Evolutionary conservation across 345 rosid species (phyloP).

Genomic region (Eutrema heterophyllum): DNA sequence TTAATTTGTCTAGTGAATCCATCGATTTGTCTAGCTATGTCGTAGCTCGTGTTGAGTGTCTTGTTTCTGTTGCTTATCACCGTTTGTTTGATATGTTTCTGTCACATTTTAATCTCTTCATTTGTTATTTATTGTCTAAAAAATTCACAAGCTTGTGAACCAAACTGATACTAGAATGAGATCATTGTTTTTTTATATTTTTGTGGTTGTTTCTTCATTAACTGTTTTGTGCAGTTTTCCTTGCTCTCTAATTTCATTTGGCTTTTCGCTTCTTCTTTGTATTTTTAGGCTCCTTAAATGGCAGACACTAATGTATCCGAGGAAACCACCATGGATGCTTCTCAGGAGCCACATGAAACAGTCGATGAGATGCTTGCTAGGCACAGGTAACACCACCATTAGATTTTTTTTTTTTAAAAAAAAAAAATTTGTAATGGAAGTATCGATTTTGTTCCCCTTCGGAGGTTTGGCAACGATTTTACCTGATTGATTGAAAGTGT

Average conservation of each 20-base stretch:
- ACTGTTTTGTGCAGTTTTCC: background rate
- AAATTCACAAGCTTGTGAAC: background rate
- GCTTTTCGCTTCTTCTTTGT: background rate
- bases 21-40: background rate
- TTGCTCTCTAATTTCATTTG: background rate
- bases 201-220: background rate
- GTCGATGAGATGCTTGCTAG: slow-evolving; percentile 35
- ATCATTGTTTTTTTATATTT: background rate
- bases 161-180: background rate
- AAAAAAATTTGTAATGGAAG: background rate
- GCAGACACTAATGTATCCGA: slow-evolving; percentile 33
- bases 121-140: background rate
- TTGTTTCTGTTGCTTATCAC: background rate
- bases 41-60: background rate
- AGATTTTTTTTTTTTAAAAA: background rate
- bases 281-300: slow-evolving; percentile 31
- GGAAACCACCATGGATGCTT: slow-evolving; percentile 18
- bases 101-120: background rate
- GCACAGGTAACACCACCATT: slow-evolving; percentile 26
- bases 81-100: background rate
- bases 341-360: slow-evolving; percentile 22
- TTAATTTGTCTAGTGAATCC: background rate
- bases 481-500: background rate
- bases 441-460: background rate
- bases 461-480: background rate